Percentiles rank a stretch among this genome's conserved stretches.
Evolutionary conservation across 1,284 basidiomycete genomes (phyloP).

Genomic region (Moesziomyces aphidis): DNA sequence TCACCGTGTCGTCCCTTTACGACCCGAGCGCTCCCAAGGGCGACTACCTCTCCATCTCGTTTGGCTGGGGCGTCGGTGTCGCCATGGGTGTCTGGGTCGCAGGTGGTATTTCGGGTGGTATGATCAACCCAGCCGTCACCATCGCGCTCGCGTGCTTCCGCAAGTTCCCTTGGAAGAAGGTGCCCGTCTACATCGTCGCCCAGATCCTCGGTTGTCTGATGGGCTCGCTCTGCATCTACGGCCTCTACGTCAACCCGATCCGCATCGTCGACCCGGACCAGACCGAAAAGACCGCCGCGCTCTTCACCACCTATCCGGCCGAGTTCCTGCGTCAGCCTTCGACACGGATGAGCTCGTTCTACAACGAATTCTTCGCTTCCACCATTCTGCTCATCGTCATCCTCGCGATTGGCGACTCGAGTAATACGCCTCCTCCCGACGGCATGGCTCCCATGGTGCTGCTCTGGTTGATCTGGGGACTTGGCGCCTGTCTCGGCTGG

Average conservation of each 20-base stretch:
- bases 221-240: conserved; percentile 79
- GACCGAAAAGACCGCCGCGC: conserved; percentile 72
- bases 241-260: conserved; percentile 82
- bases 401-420: conserved; percentile 48
- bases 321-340: conserved; percentile 44
- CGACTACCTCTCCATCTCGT: conserved; percentile 54
- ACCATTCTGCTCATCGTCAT: conserved; percentile 59
- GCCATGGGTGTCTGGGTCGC: conserved; percentile 61
- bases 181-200: conserved; percentile 78
- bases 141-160: conserved; percentile 77
- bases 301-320: conserved; percentile 77
- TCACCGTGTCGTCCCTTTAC: conserved; percentile 45
- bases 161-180: conserved; percentile 83
- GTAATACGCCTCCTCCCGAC: conserved; percentile 71
- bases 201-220: conserved; percentile 79
- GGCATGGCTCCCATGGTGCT: conserved; percentile 74
- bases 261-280: conserved; percentile 61
- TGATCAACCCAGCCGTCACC: conserved; percentile 70
- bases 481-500: conserved; percentile 73
- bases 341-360: conserved; percentile 45
- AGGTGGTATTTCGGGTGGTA: conserved; percentile 60
- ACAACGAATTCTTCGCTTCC: conserved; percentile 58
- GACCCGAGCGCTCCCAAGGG: conserved; percentile 42
- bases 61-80: conserved; percentile 63
- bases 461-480: conserved; percentile 74